phyloP scores from a whole-genome alignment of 441 rosid species.

The Gossypium aridum region DNA sequence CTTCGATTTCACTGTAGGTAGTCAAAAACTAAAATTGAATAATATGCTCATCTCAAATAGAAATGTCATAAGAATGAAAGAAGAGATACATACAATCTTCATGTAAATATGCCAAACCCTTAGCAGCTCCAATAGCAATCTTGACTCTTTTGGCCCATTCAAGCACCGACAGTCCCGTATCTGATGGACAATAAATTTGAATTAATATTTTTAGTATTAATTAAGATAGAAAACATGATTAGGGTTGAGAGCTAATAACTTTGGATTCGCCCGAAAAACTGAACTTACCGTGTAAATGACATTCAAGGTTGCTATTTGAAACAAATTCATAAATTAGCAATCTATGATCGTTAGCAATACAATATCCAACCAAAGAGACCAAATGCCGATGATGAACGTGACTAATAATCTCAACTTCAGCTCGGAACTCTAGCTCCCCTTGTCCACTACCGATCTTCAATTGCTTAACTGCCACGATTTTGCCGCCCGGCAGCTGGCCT shows the following conservation, averaged over 20 bases:
- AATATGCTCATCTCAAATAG: background rate
- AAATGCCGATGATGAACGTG: constrained; percentile 88
- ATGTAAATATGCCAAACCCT: constrained; percentile 89
- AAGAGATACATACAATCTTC: constrained; percentile 68
- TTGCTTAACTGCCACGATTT: constrained; percentile 69
- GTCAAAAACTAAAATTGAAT: background rate
- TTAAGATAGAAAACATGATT: no score
- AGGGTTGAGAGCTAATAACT: no score
- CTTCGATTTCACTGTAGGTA: no score
- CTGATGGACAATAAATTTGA: constrained; percentile 24
- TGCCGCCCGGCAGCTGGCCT: constrained; percentile 52
- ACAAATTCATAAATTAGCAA: constrained; percentile 83
- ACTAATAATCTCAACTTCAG: constrained; percentile 88
- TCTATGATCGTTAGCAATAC: constrained; percentile 51
- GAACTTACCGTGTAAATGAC: constrained; percentile 64
- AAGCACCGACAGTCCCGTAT: constrained; percentile 33
- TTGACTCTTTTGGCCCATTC: constrained; percentile 74
- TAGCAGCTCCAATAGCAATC: constrained; percentile 79
- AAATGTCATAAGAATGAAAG: background rate
- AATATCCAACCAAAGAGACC: constrained; percentile 77
- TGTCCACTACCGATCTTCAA: constrained; percentile 85
- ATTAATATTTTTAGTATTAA: no score
- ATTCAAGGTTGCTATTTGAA: constrained; percentile 70
- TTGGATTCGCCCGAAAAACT: background rate
- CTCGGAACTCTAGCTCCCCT: constrained; percentile 82